Base-by-base conservation (phyloP, 768 basidiomycete species). In the Leucocoprinus birnbaumii region DNA sequence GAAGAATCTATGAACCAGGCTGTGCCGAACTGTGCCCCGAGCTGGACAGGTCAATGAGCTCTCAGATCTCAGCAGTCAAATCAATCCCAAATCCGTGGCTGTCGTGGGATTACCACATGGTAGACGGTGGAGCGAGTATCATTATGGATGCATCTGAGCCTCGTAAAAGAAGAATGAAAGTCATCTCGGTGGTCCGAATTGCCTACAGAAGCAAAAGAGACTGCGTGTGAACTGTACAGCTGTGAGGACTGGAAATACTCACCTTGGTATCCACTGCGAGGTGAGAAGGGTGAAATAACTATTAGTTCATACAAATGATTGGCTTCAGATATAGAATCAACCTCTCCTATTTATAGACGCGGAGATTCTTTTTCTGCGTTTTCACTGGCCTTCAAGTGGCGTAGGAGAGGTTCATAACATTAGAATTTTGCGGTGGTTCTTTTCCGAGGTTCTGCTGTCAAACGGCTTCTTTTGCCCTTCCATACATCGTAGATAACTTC, bases 271-370 rank as follows among this genome's bases (percentile, higher is more conserved):
- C 31, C 31, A 31, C 31, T 31, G 11, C 38, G 4, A 3, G 13
- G 38, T 38, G 34, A n/a, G 38, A 38, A 38, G 16, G 38, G 38
- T 14, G 38, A 38, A 38, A 11, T 7, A 11, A 4, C 38, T 38
- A n/a, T 10, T 14, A 38, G 11, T 38, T 38, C 38, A 38, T n/a
- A 38, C 16, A 14, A 53, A 34, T 53, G 43, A 53, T 53, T 35
- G 34, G 21, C 42, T 53, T 45, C 41, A 35, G 42, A 53, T 53
- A 53, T 53, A 43, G 51, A 27, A 43, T 24, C 24, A 40, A 38
- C 51, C 31, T 44, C 35, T 14, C 19, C 42, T 53, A 53, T 53
- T 53, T 44, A 44, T 53, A 53, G 51, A 34, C 18, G 35, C 21
- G 18, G 14, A 14, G n/a, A 16, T 53, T 35, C 51, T 45, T 26